A percentile compares a stretch with the other conserved stretches of the same genome.
Conservation (phyloP, 805 yeast genomes). For the Starmerella gropengiesseri region DNA sequence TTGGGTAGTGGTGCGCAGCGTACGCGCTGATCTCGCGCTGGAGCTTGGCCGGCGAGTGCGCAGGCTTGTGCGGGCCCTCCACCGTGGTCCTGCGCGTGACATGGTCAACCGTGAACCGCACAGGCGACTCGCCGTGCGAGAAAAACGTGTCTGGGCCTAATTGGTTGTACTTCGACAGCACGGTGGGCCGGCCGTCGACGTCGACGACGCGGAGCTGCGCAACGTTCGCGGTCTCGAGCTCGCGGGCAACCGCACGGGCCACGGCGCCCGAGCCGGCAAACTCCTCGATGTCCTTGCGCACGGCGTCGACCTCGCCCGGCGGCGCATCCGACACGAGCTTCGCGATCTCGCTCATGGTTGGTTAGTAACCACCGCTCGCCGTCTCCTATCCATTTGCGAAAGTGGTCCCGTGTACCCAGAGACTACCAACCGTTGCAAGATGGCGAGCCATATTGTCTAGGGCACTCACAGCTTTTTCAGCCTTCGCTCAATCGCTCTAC, state of each 20-base stretch:
- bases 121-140: slow-evolving; percentile 21
- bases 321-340: slow-evolving; percentile 41
- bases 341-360: slow-evolving; percentile 19
- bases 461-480: no score
- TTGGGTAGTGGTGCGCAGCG: slow-evolving; percentile 49
- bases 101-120: slow-evolving; percentile 26
- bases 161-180: slow-evolving; percentile 21
- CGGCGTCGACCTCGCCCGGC: slow-evolving; percentile 42
- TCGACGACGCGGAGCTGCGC: slow-evolving; percentile 23
- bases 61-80: slow-evolving; percentile 14
- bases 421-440: no score
- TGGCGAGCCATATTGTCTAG: no score
- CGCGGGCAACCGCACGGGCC: slow-evolving; percentile 17
- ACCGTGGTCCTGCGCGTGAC: slow-evolving; percentile 18
- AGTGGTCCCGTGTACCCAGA: no score
- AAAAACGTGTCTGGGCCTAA: slow-evolving; percentile 24
- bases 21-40: slow-evolving; percentile 37
- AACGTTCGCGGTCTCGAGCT: slow-evolving; percentile 35
- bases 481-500: no score
- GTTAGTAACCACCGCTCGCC: not conserved
- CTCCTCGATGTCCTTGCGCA: slow-evolving; percentile 35
- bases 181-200: slow-evolving; percentile 17
- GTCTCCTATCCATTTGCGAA: no score
- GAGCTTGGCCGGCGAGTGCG: slow-evolving; percentile 9
- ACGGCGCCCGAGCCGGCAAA: slow-evolving; percentile 18